A percentile compares a stretch with the other conserved stretches of the same genome.
Evolutionary conservation across 257 asterid species (phyloP).

Genomic region (Lithospermum erythrorhizon): DNA sequence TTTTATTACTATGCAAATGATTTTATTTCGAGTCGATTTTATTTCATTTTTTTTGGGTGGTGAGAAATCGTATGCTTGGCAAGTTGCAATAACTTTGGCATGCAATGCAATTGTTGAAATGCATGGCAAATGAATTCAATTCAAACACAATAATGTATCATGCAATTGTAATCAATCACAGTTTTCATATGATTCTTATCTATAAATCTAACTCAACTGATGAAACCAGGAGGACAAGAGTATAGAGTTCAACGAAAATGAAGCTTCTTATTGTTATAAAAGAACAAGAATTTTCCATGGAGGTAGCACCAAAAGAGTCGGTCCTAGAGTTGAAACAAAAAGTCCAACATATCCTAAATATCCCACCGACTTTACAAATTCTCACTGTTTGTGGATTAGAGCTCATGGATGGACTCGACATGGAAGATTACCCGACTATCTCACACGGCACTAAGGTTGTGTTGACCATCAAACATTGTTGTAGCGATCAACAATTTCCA

Average conservation of each 20-base stretch:
- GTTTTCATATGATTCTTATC: neutral
- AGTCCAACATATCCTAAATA: slow-evolving; percentile 30
- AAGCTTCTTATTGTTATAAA: slow-evolving; percentile 25
- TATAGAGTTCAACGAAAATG: slow-evolving; percentile 15
- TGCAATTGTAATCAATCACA: neutral
- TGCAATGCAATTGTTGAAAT: neutral
- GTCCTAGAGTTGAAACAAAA: slow-evolving; percentile 36
- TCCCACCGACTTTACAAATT: slow-evolving; percentile 41
- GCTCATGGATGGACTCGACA: slow-evolving; percentile 44
- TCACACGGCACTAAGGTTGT: slow-evolving; percentile 36
- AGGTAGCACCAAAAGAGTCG: slow-evolving; percentile 38
- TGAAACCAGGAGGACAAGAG: neutral
- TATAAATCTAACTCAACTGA: neutral
- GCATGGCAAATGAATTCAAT: no score
- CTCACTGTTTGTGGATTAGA: slow-evolving; percentile 48
- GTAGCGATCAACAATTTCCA: neutral
- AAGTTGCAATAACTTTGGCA: neutral
- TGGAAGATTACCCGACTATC: slow-evolving; percentile 48
- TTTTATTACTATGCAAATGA: no score
- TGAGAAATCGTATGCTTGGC: neutral
- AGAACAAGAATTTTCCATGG: slow-evolving; percentile 35
- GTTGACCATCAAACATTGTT: slow-evolving; percentile 14
- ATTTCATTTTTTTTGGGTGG: no score
- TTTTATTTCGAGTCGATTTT: no score
- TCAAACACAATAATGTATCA: neutral